These are phyloP conservation scores for Fusarium poae DNA, from an alignment of 2,329 filamentous ascomycete genomes.

Conservation along the genomic window DNA sequence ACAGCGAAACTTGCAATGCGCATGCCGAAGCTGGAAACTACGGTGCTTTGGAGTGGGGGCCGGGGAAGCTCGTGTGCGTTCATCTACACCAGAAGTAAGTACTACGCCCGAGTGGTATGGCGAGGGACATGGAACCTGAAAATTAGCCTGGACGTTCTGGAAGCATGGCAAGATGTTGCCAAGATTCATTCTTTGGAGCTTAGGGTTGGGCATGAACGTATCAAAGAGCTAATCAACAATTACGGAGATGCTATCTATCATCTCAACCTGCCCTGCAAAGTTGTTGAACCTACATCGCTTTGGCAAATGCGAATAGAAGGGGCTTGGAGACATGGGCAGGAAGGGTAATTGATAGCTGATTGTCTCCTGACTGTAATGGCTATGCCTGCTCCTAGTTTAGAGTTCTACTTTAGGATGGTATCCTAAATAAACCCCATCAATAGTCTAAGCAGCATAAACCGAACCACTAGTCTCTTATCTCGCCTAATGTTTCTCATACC, in stretches of 20 bases:
- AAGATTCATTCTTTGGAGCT: background rate
- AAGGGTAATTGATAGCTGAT: background rate
- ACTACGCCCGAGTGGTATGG: conserved; percentile 2
- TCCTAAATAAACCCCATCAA: too few relatives aligned
- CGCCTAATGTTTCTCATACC: too few relatives aligned
- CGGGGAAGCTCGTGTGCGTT: background rate
- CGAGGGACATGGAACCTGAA: conserved; percentile 11
- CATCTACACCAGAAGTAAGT: background rate
- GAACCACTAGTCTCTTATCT: too few relatives aligned
- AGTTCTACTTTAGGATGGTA: too few relatives aligned
- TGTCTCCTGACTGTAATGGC: too few relatives aligned
- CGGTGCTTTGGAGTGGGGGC: conserved; percentile 10
- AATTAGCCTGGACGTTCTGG: background rate
- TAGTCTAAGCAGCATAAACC: too few relatives aligned
- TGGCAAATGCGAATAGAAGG: conserved; percentile 15
- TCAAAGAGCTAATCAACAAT: background rate
- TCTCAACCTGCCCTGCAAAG: conserved; percentile 13
- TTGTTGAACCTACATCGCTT: conserved; percentile 16
- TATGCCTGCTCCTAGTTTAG: too few relatives aligned
- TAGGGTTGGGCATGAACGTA: background rate
- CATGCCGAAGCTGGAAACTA: conserved; percentile 6
- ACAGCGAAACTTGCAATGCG: background rate
- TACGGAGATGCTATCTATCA: conserved; percentile 14
- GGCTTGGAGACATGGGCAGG: background rate
- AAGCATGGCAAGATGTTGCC: conserved; percentile 2